Evolutionary conservation across 2,329 filamentous ascomycete genomes (phyloP), one percentile per base, ranked within the genome.

Genomic region (Hypoxylon sp.): DNA sequence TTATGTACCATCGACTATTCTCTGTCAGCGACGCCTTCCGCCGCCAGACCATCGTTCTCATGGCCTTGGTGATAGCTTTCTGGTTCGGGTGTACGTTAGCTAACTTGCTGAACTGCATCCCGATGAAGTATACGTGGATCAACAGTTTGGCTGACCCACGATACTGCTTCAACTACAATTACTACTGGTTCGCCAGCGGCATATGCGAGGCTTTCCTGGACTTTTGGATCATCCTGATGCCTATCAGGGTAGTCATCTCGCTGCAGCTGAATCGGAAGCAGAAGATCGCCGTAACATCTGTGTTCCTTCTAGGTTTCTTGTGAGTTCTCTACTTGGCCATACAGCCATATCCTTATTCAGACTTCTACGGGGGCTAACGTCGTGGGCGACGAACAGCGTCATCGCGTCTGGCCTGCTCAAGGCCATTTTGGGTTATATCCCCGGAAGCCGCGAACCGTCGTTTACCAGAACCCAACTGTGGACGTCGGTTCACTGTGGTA

Each of bases 1-100:
- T 74, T 33, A 47, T 52, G 50, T 52, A 52, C 10, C n/a, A 10
- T 11, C 50, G 50, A 6, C 17, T 37, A 11, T 37, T 37, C 31
- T 37, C 31, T 1, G 50, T 37, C 3, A 52, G 17, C 29, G 5
- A 10, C 9, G 10, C n/a, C 5, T 52, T 37, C n/a, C 50, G 50
- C 17, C 50, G 29, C 50, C 50, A 52, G 31, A 17, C 29, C 14
- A 26, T 11, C 17, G n/a, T 37, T 11, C 8, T 52, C 3, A 33
- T 17, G 0, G 9, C 35, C 5, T 10, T 52, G 3, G 50, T 52
- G 50, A 22, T 37, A 14, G 50, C 29, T 1, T 52, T 35, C 31
- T 52, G 29, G 50, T 33, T 52, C 6, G 50, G 50, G 33, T 52
- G 50, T 24, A 52, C 50, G 11, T 9, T 37, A 17, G 50, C 50